Base-by-base conservation (phyloP, 2,329 filamentous ascomycete species). In the Massarina eburnea region DNA sequence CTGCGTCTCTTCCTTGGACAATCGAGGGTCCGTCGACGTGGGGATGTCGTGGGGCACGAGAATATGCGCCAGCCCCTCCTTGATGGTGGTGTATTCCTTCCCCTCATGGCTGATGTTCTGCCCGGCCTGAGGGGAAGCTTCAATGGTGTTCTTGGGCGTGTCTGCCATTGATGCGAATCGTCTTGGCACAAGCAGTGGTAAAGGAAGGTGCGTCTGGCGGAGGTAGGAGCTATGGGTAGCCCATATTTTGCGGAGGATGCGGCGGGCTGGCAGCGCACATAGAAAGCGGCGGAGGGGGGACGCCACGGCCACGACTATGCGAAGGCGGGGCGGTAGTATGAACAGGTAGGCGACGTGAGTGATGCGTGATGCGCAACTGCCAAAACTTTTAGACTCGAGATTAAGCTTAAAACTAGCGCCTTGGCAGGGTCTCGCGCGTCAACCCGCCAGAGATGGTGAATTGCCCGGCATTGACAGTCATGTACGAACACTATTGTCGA, bases 1-100 rank as follows among this genome's bases (percentile, higher is more conserved):
- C 80, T 48, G 80, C 75, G 60, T 62, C 5, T 82, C 80, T 41
- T 71, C 68, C 49, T 76, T 76, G 36, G 74, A 73, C 19, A 72
- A 66, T 49, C 76, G 73, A 1, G 73, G 70, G 70, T 80, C 65
- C 54, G 73, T 66, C 55, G 76, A 61, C 19, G 72, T 76, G n/a
- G 75, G 71, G 10, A 73, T 73, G 22, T 73, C 72, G 26, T 75
- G 75, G 1, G 84, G 83, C 10, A 84, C 80, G 10, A 89, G 75
- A 47, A 89, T 86, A 54, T 83, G 77, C 29, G 85, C 85, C n/a
- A 79, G 70, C 5, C 85, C 85, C 70, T 89, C 85, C 48, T 80
- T 81, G 45, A 88, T 76, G 0, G 82, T 81, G 20, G 77, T 80
- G 59, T 82, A 85, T 45, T 76, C 68, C 43, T 76, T 78, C 10